Percentiles rank a stretch among this genome's conserved stretches.
Conservation (phyloP, 306 rosid genomes). For the Trichosanthes cucumerina region DNA sequence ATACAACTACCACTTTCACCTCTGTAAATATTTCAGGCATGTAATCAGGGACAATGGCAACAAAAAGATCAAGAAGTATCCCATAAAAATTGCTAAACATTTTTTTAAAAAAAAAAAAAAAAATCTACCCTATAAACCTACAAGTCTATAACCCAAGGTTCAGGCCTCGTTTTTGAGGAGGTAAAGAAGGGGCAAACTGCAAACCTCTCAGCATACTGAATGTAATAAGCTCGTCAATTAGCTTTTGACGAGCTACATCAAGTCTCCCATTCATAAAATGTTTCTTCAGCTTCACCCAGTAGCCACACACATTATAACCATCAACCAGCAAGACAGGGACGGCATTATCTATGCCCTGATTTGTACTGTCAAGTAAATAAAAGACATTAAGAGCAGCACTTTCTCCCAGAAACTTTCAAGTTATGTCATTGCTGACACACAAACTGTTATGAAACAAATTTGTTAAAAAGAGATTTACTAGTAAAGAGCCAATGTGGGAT, state of each 20-base stretch:
- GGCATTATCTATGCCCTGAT: slow-evolving; percentile 56
- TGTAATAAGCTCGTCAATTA: slow-evolving; percentile 63
- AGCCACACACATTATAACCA: slow-evolving; percentile 92
- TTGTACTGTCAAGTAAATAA: slow-evolving; percentile 38
- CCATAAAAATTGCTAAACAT: background rate
- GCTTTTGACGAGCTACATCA: slow-evolving; percentile 74
- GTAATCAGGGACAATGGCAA: background rate
- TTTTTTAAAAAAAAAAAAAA: too few species aligned
- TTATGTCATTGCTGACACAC: background rate
- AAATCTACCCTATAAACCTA: background rate
- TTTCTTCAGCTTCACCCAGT: slow-evolving; percentile 85
- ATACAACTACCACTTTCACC: slow-evolving; percentile 79
- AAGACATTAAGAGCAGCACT: slow-evolving; percentile 8
- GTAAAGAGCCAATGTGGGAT: slow-evolving; percentile 68
- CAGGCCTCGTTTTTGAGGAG: background rate
- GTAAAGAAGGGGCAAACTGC: background rate
- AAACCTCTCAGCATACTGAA: slow-evolving; percentile 78
- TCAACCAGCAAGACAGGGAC: slow-evolving; percentile 85
- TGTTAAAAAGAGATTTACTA: slow-evolving; percentile 32
- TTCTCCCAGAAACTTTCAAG: background rate
- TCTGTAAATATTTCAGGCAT: slow-evolving; percentile 38
- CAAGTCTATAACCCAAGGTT: background rate
- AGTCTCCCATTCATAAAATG: slow-evolving; percentile 66
- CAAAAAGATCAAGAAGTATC: slow-evolving; percentile 3
- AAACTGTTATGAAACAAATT: background rate